phyloP scores from a whole-genome alignment of 441 rosid genomes.

The Croton setiger region DNA sequence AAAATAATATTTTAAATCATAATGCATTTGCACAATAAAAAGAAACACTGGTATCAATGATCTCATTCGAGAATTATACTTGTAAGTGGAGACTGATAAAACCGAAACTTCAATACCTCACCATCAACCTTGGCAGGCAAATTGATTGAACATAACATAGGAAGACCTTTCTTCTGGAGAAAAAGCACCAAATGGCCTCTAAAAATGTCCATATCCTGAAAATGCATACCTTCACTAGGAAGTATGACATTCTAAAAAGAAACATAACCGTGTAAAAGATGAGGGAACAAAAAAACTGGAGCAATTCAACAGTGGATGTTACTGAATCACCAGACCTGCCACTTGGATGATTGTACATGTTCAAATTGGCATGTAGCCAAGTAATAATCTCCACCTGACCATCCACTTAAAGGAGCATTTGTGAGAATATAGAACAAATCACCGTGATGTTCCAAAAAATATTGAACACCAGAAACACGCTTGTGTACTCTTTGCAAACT shows the following conservation, averaged over 20 bases:
- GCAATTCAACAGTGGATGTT: slow-evolving; percentile 4
- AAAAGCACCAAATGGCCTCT: slow-evolving; percentile 67
- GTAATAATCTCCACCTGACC: slow-evolving; percentile 51
- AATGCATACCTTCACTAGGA: slow-evolving; percentile 54
- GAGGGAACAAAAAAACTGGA: slow-evolving; percentile 5
- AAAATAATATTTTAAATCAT: not conserved
- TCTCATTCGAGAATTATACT: not conserved
- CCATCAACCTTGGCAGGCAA: slow-evolving; percentile 45
- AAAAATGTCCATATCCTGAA: slow-evolving; percentile 89
- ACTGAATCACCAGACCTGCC: slow-evolving; percentile 48
- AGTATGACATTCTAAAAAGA: slow-evolving; percentile 49
- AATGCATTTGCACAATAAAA: not conserved
- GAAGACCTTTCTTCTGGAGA: slow-evolving; percentile 49
- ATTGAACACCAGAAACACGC: slow-evolving; percentile 65
- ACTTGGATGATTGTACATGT: slow-evolving; percentile 40
- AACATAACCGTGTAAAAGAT: slow-evolving; percentile 13
- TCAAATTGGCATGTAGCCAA: slow-evolving; percentile 54
- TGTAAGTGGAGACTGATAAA: slow-evolving; percentile 13
- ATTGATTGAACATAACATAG: slow-evolving; percentile 64
- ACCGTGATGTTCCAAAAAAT: slow-evolving; percentile 76
- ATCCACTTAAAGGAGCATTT: slow-evolving; percentile 55
- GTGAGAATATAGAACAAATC: slow-evolving; percentile 73
- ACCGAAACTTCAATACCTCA: slow-evolving; percentile 40
- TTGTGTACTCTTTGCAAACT: slow-evolving; percentile 52
- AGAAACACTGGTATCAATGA: not conserved